Evolutionary conservation across 208 protist genomes (phyloP).

Genomic region (Wallacemonas sp.): DNA sequence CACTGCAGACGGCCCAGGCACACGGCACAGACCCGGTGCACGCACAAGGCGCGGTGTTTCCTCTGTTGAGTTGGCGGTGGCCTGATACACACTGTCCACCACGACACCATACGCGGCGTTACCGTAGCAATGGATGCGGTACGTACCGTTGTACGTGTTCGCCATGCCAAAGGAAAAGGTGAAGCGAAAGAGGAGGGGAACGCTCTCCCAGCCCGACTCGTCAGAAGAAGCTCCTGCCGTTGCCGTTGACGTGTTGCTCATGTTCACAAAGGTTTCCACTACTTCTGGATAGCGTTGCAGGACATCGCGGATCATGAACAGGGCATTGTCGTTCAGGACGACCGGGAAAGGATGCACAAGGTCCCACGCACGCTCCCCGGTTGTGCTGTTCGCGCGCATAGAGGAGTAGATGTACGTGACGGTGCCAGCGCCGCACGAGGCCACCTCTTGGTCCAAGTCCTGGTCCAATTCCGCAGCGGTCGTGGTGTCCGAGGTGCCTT

Average conservation of each 20-base stretch:
- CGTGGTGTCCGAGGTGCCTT: neutral
- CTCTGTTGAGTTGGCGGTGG: neutral
- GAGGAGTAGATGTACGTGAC: slow-evolving; percentile 23
- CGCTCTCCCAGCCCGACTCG: neutral
- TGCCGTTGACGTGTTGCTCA: neutral
- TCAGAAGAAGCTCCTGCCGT: neutral
- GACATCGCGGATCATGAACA: slow-evolving; percentile 5
- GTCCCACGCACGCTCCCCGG: neutral
- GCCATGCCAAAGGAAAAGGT: slow-evolving; percentile 17
- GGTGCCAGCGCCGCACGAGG: slow-evolving; percentile 36
- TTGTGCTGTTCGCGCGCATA: neutral
- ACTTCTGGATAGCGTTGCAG: neutral
- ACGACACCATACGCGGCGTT: slow-evolving; percentile 16
- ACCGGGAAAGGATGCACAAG: slow-evolving; percentile 2
- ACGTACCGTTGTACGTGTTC: slow-evolving; percentile 21
- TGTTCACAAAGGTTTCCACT: neutral
- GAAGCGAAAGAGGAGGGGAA: slow-evolving; percentile 7
- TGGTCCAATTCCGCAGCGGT: neutral
- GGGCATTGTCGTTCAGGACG: slow-evolving; percentile 1
- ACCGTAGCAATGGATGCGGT: slow-evolving; percentile 42
- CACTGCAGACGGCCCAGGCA: neutral
- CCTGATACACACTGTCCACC: slow-evolving; percentile 22
- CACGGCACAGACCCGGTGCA: neutral
- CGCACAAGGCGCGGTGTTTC: slow-evolving; percentile 1
- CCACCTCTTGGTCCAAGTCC: slow-evolving; percentile 10